A percentile compares a stretch with the other conserved stretches of the same genome.
Conservation (phyloP, 768 basidiomycete species). For the Gloeopeniophorella convolvens region DNA sequence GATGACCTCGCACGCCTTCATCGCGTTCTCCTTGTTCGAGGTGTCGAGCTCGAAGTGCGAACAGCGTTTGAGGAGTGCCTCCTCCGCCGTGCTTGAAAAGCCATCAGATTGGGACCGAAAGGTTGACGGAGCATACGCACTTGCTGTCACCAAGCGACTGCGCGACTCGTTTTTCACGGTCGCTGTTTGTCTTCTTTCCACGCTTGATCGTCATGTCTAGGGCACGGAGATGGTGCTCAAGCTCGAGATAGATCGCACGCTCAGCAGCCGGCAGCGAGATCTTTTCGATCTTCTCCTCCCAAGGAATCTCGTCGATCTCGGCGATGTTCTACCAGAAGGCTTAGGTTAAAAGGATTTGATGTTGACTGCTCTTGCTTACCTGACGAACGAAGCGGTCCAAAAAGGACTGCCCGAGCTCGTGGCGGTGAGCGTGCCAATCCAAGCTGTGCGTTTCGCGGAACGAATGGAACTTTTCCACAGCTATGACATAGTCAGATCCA, state of each 20-base stretch:
- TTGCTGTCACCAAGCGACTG: slow-evolving; percentile 81
- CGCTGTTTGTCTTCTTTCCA: slow-evolving; percentile 66
- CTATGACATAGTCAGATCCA: slow-evolving; percentile 35
- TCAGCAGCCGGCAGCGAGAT: slow-evolving; percentile 86
- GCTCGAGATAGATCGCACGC: slow-evolving; percentile 88
- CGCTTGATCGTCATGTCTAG: slow-evolving; percentile 74
- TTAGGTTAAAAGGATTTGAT: neutral
- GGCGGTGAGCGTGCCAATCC: slow-evolving; percentile 89
- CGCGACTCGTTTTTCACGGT: slow-evolving; percentile 82
- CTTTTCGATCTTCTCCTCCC: slow-evolving; percentile 51
- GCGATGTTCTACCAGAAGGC: slow-evolving; percentile 66
- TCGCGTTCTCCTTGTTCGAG: slow-evolving; percentile 60
- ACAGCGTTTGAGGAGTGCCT: slow-evolving; percentile 90
- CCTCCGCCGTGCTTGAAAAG: slow-evolving; percentile 66
- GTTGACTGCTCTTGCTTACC: slow-evolving; percentile 36
- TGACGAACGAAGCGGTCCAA: slow-evolving; percentile 79
- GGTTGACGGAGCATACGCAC: too few species aligned
- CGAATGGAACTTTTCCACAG: slow-evolving; percentile 90
- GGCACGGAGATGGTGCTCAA: slow-evolving; percentile 88
- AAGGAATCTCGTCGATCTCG: slow-evolving; percentile 94
- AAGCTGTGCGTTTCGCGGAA: slow-evolving; percentile 91
- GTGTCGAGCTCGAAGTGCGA: slow-evolving; percentile 89
- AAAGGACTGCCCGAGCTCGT: slow-evolving; percentile 76
- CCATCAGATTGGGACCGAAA: too few species aligned
- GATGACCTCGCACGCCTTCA: slow-evolving; percentile 91